A percentile compares a stretch with the other conserved stretches of the same genome.
phyloP scores from a whole-genome alignment of 805 yeast genomes.

The Hermanozyma aechmeae region DNA sequence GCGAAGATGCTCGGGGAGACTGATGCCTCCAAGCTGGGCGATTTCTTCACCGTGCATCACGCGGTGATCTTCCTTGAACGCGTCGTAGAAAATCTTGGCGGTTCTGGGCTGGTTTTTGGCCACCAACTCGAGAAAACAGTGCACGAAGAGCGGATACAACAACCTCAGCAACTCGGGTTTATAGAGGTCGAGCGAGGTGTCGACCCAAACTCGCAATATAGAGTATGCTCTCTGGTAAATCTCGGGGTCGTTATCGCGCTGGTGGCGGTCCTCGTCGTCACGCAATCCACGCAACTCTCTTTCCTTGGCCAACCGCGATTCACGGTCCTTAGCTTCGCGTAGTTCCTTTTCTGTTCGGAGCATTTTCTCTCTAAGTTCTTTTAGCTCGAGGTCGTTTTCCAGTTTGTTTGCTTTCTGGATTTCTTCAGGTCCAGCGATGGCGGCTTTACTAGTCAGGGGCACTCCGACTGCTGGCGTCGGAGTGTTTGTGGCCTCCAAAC shows the following conservation, averaged over 20 bases:
- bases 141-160: conserved; percentile 87
- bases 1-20: conserved; percentile 69
- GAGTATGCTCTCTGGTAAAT: conserved; percentile 73
- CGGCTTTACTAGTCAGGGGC: conserved; percentile 35
- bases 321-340: conserved; percentile 30
- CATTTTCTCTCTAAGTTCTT: conserved; percentile 27
- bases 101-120: conserved; percentile 47
- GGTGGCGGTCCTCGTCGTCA: conserved; percentile 34
- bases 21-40: conserved; percentile 60
- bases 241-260: conserved; percentile 52
- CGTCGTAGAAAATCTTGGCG: conserved; percentile 70
- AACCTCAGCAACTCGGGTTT: conserved; percentile 78
- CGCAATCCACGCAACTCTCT: conserved; percentile 27
- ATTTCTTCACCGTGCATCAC: conserved; percentile 74
- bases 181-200: conserved; percentile 82
- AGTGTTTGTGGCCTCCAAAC: conserved; percentile 71
- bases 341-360: conserved; percentile 26
- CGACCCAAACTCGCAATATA: conserved; percentile 80
- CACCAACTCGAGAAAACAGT: conserved; percentile 74
- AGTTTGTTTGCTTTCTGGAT: conserved; percentile 18
- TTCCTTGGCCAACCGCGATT: conserved; percentile 27
- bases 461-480: conserved; percentile 44
- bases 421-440: conserved; percentile 25
- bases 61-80: conserved; percentile 63
- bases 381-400: conserved; percentile 26